These are phyloP conservation scores for Cordyceps cateniannulata DNA, from an alignment of 2,329 filamentous ascomycete species.

Conservation along the genomic window DNA sequence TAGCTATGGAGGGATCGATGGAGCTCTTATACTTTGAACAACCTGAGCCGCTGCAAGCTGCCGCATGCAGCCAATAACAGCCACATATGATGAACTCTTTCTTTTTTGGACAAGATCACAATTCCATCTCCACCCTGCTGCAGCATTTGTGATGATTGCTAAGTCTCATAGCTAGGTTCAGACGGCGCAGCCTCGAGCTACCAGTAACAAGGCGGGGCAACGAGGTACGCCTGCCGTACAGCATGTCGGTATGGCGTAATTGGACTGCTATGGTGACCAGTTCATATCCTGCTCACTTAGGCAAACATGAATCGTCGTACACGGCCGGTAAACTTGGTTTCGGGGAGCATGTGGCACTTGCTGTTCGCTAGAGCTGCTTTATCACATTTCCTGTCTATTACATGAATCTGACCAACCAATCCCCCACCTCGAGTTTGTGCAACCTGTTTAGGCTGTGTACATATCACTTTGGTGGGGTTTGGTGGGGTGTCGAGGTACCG, in stretches of 20 bases:
- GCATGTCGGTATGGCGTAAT: background rate
- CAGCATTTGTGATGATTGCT: background rate
- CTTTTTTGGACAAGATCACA: background rate
- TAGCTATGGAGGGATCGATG: background rate
- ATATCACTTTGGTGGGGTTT: background rate
- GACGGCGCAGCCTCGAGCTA: background rate
- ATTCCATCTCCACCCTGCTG: background rate
- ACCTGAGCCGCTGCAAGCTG: background rate
- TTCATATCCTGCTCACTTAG: background rate
- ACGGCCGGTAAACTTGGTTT: background rate
- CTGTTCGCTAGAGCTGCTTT: background rate
- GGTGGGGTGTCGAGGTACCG: background rate
- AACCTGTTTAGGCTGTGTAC: background rate
- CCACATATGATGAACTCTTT: background rate
- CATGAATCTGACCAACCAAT: constrained; percentile 11
- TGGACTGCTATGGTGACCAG: background rate
- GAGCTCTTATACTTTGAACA: constrained; percentile 10
- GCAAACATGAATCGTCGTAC: background rate
- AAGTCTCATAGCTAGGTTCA: background rate
- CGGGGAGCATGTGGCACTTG: no score
- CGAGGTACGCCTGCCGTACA: background rate
- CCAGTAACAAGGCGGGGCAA: background rate
- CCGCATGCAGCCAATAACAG: background rate
- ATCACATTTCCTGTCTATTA: constrained; percentile 1
- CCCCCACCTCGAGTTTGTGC: background rate